These are phyloP conservation scores for Diospyros kaki DNA, from an alignment of 148 eudicot genomes.

Conservation along the genomic window DNA sequence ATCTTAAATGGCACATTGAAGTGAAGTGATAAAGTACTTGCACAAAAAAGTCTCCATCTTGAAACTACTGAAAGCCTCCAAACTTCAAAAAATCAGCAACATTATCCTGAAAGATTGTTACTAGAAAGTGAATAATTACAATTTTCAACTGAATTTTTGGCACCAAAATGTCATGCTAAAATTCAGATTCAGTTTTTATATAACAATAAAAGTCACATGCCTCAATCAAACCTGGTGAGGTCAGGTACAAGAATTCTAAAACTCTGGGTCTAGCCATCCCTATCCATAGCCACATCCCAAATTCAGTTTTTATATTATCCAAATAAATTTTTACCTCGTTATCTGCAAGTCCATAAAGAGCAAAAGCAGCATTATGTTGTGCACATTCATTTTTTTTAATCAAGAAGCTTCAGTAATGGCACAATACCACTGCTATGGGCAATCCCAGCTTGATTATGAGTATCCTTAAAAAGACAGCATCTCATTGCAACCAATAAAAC, in stretches of 20 bases:
- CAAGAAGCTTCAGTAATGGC: constrained; percentile 81
- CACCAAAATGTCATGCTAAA: too few species aligned
- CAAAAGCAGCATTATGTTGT: constrained; percentile 96
- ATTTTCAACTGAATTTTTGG: too few species aligned
- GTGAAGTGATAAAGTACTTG: constrained; percentile 41
- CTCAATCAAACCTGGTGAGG: too few species aligned
- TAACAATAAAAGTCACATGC: too few species aligned
- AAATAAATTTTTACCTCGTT: constrained; percentile 58
- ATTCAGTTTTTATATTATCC: neutral
- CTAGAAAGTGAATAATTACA: too few species aligned
- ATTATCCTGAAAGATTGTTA: constrained; percentile 52
- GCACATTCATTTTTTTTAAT: constrained; percentile 71
- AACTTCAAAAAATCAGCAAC: constrained; percentile 66
- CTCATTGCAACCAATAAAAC: constrained; percentile 4
- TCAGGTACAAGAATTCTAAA: too few species aligned
- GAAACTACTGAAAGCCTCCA: constrained; percentile 86
- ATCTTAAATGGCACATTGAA: neutral
- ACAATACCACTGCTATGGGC: constrained; percentile 69
- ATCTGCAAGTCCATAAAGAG: constrained; percentile 93
- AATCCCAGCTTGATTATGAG: constrained; percentile 94
- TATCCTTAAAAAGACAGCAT: constrained; percentile 46
- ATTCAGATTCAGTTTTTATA: too few species aligned
- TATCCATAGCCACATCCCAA: neutral
- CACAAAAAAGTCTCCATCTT: constrained; percentile 78
- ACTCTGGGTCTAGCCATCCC: too few species aligned